Conservation (phyloP, 768 basidiomycete species). For the Lyophyllum shimeji region DNA sequence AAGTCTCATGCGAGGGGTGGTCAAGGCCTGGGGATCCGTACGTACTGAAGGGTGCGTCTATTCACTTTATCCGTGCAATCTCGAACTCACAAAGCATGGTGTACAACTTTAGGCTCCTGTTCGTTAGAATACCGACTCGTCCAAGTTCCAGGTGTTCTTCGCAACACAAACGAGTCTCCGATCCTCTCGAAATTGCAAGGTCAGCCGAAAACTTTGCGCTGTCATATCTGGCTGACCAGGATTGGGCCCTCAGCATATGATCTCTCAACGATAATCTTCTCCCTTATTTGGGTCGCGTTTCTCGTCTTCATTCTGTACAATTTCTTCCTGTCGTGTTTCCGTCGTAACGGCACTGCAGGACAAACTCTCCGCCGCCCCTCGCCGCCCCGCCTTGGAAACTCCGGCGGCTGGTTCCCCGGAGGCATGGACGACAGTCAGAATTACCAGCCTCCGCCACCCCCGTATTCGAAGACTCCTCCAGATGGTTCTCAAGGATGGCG, state of each 20-base stretch:
- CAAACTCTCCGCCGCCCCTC: slow-evolving; percentile 28
- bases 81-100: not conserved
- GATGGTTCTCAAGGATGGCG: slow-evolving; percentile 39
- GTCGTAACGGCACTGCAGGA: slow-evolving; percentile 26
- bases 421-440: slow-evolving; percentile 36
- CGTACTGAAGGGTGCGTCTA: slow-evolving; percentile 73
- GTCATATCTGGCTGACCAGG: not conserved
- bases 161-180: slow-evolving; percentile 29
- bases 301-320: slow-evolving; percentile 56
- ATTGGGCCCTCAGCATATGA: slow-evolving; percentile 40
- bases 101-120: slow-evolving; percentile 67
- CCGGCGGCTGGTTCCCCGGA: slow-evolving; percentile 56
- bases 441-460: slow-evolving; percentile 59
- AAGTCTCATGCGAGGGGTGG: slow-evolving; percentile 93
- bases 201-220: slow-evolving; percentile 16
- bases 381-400: slow-evolving; percentile 36
- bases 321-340: slow-evolving; percentile 55
- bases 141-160: slow-evolving; percentile 54
- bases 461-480: slow-evolving; percentile 48
- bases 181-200: slow-evolving; percentile 27
- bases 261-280: slow-evolving; percentile 49
- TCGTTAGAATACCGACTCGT: slow-evolving; percentile 82
- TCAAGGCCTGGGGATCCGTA: slow-evolving; percentile 75
- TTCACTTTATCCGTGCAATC: not conserved
- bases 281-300: slow-evolving; percentile 54